Base-by-base conservation (phyloP, 768 basidiomycete species). In the Hemileccinum rubropunctum region DNA sequence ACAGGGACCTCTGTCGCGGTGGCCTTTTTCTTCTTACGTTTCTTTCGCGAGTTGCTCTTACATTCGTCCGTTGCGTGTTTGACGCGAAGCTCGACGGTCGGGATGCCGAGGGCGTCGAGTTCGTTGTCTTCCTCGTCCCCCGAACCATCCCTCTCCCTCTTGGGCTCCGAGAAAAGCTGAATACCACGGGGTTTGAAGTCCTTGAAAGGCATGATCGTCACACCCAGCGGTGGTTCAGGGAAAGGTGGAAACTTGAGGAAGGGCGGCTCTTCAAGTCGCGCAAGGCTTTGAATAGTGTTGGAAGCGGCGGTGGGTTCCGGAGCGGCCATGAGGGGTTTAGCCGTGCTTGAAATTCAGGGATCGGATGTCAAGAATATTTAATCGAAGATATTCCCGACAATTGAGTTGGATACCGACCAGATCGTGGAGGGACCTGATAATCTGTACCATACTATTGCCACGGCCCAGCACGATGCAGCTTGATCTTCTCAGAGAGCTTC, bases 61-160 rank as follows among this genome's bases (percentile, higher is more conserved):
- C 79, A 78, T 47, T 67, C 63, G 48, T 86, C 83, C 4, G 73
- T 76, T 1, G 62, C 53, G 57, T 91, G 88, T 44, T 74, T 77
- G 30, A 71, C 68, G 26, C 65, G 64, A 48, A 88, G 67, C 33
- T 71, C 61, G 20, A 90, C 69, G 12, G 90, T 91, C 0, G 83
- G 81, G 45, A 89, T 79, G 10, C 84, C 87, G 1, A 78, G 62
- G 0, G 76, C 79, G 60, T 92, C 89, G 43, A 79, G 67, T 66
- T 91, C 88, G 28, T 69, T 63, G n/a, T 76, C 80, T 10, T 76
- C 72, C 4, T 65, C 66, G 1, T 65, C 61, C 5, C 54, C 58
- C 1, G 48, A 59, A 34, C 48, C 67, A 15, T 72, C 73, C 17
- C 70, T 70, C 1, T 45, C 46, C 2, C 45, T 58, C 21, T 57